phyloP scores from a whole-genome alignment of 1,284 basidiomycete genomes.

The Mycena citricolor region DNA sequence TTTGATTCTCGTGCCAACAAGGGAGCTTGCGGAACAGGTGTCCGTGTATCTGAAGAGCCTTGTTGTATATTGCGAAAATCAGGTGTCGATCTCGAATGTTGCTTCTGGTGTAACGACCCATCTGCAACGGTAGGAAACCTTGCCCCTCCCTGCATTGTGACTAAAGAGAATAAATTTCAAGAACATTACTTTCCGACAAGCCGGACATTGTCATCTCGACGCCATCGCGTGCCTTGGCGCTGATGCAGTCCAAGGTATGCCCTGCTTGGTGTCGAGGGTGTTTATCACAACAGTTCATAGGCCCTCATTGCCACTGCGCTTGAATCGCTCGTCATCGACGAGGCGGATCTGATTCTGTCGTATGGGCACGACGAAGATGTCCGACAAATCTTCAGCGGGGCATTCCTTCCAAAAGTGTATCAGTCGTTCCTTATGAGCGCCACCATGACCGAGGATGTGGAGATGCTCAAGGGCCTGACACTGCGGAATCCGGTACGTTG shows the following conservation, averaged over 20 bases:
- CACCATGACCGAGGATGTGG: constrained; percentile 96
- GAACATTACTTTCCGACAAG: constrained; percentile 81
- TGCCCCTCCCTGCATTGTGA: constrained; percentile 2
- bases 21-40: constrained; percentile 93
- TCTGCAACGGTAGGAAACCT: constrained; percentile 67
- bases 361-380: constrained; percentile 97
- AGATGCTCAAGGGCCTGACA: constrained; percentile 85
- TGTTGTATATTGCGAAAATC: constrained; percentile 74
- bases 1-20: constrained; percentile 90
- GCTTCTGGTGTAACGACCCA: constrained; percentile 73
- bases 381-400: constrained; percentile 76
- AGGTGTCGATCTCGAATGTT: constrained; percentile 78
- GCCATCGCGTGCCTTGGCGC: constrained; percentile 78
- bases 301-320: constrained; percentile 61
- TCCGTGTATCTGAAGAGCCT: constrained; percentile 68
- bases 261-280: not conserved
- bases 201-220: constrained; percentile 94
- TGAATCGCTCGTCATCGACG: constrained; percentile 93
- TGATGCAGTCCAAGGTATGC: constrained; percentile 85
- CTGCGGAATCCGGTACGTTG: constrained; percentile 81
- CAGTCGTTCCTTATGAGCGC: constrained; percentile 98
- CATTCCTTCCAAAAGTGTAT: constrained; percentile 82
- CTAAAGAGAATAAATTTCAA: constrained; percentile 30
- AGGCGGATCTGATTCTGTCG: constrained; percentile 96
- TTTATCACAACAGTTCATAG: constrained; percentile 35